These are phyloP conservation scores for Annulohypoxylon bovei DNA, from an alignment of 495 filamentous ascomycete genomes.

Conservation along the genomic window DNA sequence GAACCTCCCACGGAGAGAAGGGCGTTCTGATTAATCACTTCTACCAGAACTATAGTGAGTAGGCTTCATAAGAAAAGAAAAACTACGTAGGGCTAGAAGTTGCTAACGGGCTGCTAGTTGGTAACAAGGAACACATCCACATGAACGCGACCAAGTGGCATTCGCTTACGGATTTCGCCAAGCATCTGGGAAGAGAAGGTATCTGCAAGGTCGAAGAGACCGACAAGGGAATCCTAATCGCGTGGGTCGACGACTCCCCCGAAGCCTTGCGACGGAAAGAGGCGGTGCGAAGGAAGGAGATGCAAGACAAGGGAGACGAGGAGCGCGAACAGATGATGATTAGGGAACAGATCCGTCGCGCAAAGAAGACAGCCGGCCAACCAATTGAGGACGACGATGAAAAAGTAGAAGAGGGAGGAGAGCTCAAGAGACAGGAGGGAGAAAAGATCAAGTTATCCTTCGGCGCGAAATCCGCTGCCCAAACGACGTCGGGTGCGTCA, in stretches of 20 bases:
- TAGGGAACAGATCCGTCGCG: slow-evolving; percentile 79
- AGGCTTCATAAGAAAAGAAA: no score
- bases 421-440: slow-evolving; percentile 75
- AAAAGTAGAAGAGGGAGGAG: slow-evolving; percentile 57
- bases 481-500: slow-evolving; percentile 46
- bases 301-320: slow-evolving; percentile 88
- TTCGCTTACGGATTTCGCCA: slow-evolving; percentile 86
- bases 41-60: slow-evolving; percentile 76
- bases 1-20: slow-evolving; percentile 87
- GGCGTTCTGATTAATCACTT: slow-evolving; percentile 85
- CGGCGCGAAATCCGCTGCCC: slow-evolving; percentile 57
- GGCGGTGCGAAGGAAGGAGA: slow-evolving; percentile 81
- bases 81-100: neutral
- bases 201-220: slow-evolving; percentile 88
- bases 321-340: slow-evolving; percentile 84
- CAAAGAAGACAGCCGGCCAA: slow-evolving; percentile 64
- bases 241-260: slow-evolving; percentile 90
- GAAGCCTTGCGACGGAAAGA: slow-evolving; percentile 83
- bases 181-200: slow-evolving; percentile 82
- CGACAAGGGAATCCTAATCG: slow-evolving; percentile 85
- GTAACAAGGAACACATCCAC: slow-evolving; percentile 84
- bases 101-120: slow-evolving; percentile 47
- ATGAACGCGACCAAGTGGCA: slow-evolving; percentile 94
- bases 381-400: slow-evolving; percentile 54
- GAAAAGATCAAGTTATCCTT: slow-evolving; percentile 86